Conservation (phyloP, 2,329 filamentous ascomycete genomes). For the Podosphaera aphanis region DNA sequence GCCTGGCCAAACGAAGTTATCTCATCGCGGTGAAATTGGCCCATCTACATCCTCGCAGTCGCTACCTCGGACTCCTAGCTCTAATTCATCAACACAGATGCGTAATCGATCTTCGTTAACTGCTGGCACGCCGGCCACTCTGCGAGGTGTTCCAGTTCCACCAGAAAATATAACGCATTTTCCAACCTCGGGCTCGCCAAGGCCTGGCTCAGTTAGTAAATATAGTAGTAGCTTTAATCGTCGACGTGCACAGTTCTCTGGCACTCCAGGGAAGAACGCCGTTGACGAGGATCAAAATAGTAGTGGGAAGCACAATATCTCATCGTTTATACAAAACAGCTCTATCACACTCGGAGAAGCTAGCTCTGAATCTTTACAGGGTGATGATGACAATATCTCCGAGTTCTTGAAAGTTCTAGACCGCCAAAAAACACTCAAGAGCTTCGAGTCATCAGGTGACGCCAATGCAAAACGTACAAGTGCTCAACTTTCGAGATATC, state of each 20-base stretch:
- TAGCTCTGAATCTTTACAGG: constrained; percentile 40
- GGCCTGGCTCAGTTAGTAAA: constrained; percentile 50
- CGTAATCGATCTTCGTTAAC: constrained; percentile 51
- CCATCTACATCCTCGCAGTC: constrained; percentile 32
- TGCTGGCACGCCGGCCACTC: constrained; percentile 49
- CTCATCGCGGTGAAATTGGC: constrained; percentile 9
- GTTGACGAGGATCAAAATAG: constrained; percentile 52
- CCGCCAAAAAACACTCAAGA: constrained; percentile 63
- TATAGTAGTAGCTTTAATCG: constrained; percentile 93
- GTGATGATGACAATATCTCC: constrained; percentile 79
- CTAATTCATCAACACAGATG: constrained; percentile 29
- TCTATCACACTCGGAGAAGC: constrained; percentile 57
- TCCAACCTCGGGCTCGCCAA: constrained; percentile 53
- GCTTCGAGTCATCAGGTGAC: constrained; percentile 47
- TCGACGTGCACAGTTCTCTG: constrained; percentile 54
- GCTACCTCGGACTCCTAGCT: constrained; percentile 23
- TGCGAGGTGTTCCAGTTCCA: constrained; percentile 40
- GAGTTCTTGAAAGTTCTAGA: constrained; percentile 82
- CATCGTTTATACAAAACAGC: constrained; percentile 46
- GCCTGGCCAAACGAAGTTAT: constrained; percentile 26
- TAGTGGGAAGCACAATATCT: constrained; percentile 57
- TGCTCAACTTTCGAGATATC: constrained; percentile 64
- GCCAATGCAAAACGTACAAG: constrained; percentile 51
- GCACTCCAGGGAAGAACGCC: constrained; percentile 41
- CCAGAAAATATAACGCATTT: constrained; percentile 35